phyloP scores from a whole-genome alignment of 1,284 basidiomycete species.

The Gymnopus androsaceus region DNA sequence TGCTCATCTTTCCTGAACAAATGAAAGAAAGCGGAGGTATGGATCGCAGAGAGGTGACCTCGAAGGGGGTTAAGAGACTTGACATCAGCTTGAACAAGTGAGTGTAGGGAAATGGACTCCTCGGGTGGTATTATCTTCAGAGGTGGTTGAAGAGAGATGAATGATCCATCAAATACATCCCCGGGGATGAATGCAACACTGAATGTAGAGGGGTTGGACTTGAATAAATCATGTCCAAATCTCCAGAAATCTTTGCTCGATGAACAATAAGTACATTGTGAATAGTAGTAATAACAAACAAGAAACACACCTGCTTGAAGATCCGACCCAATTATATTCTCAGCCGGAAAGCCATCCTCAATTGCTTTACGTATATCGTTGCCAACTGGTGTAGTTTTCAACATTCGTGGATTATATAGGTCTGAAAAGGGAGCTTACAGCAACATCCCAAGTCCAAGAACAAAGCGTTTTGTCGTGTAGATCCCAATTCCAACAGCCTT shows the following conservation, averaged over 20 bases:
- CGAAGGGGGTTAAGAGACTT: constrained; percentile 45
- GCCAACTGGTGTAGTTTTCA: constrained; percentile 42
- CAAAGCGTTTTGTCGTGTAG: constrained; percentile 42
- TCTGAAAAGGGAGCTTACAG: constrained; percentile 37
- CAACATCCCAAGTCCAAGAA: constrained; percentile 54
- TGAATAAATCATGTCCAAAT: constrained; percentile 39
- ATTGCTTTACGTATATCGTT: constrained; percentile 45
- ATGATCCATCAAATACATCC: constrained; percentile 42
- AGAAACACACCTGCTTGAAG: constrained; percentile 25
- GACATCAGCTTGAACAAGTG: constrained; percentile 19
- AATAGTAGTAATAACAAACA: too few species aligned
- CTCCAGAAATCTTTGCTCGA: constrained; percentile 37
- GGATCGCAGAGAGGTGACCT: constrained; percentile 47
- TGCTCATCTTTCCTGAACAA: constrained; percentile 49
- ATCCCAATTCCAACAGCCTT: constrained; percentile 40
- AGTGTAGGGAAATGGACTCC: constrained; percentile 24
- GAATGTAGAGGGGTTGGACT: constrained; percentile 37
- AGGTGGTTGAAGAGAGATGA: constrained; percentile 32
- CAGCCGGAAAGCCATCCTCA: constrained; percentile 36
- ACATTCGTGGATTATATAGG: not conserved
- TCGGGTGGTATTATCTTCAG: not conserved
- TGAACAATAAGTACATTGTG: not conserved
- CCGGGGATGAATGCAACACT: constrained; percentile 46
- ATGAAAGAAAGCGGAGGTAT: constrained; percentile 53
- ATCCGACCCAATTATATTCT: constrained; percentile 29